Percentiles rank a stretch among this genome's conserved stretches.
Evolutionary conservation across 176 grass and related monocot species (phyloP).

Genomic region (Oryza australiensis): DNA sequence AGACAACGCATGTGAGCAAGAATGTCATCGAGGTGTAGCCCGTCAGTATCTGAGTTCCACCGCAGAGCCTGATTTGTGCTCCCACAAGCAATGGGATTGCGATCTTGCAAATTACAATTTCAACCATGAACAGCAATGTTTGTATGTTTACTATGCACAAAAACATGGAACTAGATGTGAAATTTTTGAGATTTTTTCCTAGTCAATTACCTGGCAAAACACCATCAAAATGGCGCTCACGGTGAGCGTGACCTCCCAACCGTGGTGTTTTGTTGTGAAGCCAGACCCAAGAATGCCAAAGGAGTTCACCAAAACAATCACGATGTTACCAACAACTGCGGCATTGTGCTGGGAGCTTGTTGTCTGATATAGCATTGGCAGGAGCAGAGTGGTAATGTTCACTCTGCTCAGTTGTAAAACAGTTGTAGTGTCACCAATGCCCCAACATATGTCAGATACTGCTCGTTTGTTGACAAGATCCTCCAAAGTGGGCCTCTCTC

Average conservation of each 20-base stretch:
- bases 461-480: conserved; percentile 31
- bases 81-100: conserved; percentile 38
- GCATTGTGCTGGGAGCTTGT: conserved; percentile 33
- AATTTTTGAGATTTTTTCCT: neutral
- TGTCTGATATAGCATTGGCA: conserved; percentile 43
- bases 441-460: conserved; percentile 29
- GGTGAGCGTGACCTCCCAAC: conserved; percentile 24
- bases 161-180: neutral
- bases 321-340: conserved; percentile 25
- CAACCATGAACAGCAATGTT: neutral
- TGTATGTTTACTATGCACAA: neutral
- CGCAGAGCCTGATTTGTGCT: conserved; percentile 28
- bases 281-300: conserved; percentile 46
- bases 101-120: conserved; percentile 30
- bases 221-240: conserved; percentile 34
- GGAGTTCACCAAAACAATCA: conserved; percentile 42
- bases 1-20: conserved; percentile 39
- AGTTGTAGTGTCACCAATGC: conserved; percentile 37
- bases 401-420: conserved; percentile 32
- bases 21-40: conserved; percentile 34
- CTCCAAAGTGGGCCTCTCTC: conserved; percentile 20
- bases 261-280: conserved; percentile 29
- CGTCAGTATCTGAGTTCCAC: conserved; percentile 34
- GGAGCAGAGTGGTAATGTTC: conserved; percentile 33
- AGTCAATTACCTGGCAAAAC: conserved; percentile 48